These are phyloP conservation scores for Chondrostereum purpureum DNA, from an alignment of 1,284 basidiomycete species.

Conservation along the genomic window DNA sequence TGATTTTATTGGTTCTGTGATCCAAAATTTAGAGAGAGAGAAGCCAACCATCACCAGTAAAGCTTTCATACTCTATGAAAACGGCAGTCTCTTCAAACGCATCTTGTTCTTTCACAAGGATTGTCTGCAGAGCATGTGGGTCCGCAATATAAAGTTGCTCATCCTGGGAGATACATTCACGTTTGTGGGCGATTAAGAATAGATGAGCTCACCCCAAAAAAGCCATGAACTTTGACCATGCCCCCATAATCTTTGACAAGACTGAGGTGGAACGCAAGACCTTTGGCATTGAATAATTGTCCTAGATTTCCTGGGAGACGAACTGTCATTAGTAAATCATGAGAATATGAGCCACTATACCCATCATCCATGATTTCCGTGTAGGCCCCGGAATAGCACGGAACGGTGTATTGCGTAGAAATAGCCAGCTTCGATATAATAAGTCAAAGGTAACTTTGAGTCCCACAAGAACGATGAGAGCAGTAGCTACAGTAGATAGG, in stretches of 20 bases:
- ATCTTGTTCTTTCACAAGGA: slow-evolving; percentile 41
- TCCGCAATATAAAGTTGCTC: slow-evolving; percentile 44
- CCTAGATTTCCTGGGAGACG: slow-evolving; percentile 36
- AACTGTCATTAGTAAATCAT: no score
- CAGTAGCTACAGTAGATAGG: no score
- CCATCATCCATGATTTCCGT: slow-evolving; percentile 33
- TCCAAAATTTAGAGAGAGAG: neutral
- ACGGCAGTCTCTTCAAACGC: slow-evolving; percentile 45
- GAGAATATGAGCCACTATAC: slow-evolving; percentile 19
- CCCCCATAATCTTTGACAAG: slow-evolving; percentile 40
- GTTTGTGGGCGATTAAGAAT: slow-evolving; percentile 1
- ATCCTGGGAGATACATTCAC: slow-evolving; percentile 20
- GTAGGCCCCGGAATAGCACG: slow-evolving; percentile 26
- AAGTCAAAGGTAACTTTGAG: no score
- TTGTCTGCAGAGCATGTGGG: slow-evolving; percentile 38
- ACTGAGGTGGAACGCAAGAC: slow-evolving; percentile 38
- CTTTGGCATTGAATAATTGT: slow-evolving; percentile 41
- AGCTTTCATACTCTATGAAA: slow-evolving; percentile 36
- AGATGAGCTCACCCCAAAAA: slow-evolving; percentile 40
- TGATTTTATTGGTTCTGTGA: slow-evolving; percentile 25
- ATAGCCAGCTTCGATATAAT: no score
- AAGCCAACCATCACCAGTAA: neutral
- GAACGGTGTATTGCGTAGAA: no score
- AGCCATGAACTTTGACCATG: slow-evolving; percentile 40
- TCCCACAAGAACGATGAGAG: no score